Base-by-base conservation (phyloP, 768 basidiomycete genomes). In the Boletus vinaceobasis region DNA sequence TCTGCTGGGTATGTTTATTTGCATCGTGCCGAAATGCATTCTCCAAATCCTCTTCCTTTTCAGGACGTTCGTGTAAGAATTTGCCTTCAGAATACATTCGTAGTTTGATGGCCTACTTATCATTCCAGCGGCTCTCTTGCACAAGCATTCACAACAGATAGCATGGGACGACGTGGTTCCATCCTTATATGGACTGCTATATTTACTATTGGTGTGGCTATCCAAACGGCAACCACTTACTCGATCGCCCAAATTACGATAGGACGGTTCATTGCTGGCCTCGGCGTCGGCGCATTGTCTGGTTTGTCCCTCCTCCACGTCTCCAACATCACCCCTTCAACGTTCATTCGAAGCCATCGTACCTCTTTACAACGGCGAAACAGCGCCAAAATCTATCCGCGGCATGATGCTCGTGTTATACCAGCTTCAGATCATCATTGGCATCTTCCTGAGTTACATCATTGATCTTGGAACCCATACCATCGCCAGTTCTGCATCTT, bases 291-390 rank as follows among this genome's bases (percentile, higher is more conserved):
- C 32, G 58, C 58, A 45, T 49, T 59, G 43, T 59, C 57, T 4
- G 58, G 58, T 59, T 29, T 10, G 48, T 26, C 19, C 33, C 36
- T 42, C 2, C 6, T 29, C 7, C 33, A 37, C 35, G 37, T 43
- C 32, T 19, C 26, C 29, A 47, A 7, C 26, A 31, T 31, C 17
- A n/a, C 38, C 37, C 29, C 32, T 39, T 50, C 48, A 33, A 31
- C 17, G 19, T 31, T 52, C 37, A 32, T 36, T n/a, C 14, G 21
- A 55, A 79, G 79, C 77, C 33, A 80, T 82, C 48, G 80, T 83
- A 6, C 80, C 81, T 64, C 77, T 90, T 8, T 91, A 90, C 67
- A 88, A 87, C 59, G 87, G 88, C 31, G 88, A 90, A 71, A 86
- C 87, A 0, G 81, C 87, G 0, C 89, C 89, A 0, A 88, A 88